Conservation (phyloP, 805 yeast species). For the Saturnispora galanensis region DNA sequence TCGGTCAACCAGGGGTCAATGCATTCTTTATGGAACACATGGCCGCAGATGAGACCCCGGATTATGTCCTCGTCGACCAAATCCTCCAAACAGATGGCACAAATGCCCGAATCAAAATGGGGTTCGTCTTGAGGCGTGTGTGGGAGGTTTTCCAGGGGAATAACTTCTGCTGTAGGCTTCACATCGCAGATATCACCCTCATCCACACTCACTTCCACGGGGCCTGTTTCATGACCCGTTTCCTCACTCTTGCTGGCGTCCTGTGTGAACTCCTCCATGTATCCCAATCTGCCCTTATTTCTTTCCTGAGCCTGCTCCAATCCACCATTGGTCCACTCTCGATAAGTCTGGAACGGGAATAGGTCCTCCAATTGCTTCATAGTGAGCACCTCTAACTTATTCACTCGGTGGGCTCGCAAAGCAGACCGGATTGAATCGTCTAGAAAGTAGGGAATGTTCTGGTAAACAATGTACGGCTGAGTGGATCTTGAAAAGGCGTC, state of each 20-base stretch:
- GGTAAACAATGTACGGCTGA: conserved; percentile 11
- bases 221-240: too few relatives aligned
- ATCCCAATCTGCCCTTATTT: conserved; percentile 28
- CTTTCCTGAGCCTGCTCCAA: conserved; percentile 40
- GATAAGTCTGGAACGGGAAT: conserved; percentile 49
- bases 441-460: conserved; percentile 5
- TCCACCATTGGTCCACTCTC: conserved; percentile 55
- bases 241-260: too few relatives aligned
- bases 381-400: conserved; percentile 41
- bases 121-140: conserved; percentile 1
- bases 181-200: conserved; percentile 10
- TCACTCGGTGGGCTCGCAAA: conserved; percentile 28
- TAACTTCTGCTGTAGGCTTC: not conserved
- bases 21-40: conserved; percentile 72
- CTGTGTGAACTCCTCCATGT: conserved; percentile 28
- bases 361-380: conserved; percentile 39
- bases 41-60: conserved; percentile 72
- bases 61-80: conserved; percentile 54
- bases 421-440: conserved; percentile 1
- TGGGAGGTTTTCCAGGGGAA: not conserved
- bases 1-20: conserved; percentile 74
- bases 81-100: conserved; percentile 70
- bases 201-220: not conserved
- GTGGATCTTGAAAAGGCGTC: not conserved
- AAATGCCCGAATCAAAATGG: conserved; percentile 57